Conservation (phyloP, 2,329 filamentous ascomycete species). For the Cercospora sp. region DNA sequence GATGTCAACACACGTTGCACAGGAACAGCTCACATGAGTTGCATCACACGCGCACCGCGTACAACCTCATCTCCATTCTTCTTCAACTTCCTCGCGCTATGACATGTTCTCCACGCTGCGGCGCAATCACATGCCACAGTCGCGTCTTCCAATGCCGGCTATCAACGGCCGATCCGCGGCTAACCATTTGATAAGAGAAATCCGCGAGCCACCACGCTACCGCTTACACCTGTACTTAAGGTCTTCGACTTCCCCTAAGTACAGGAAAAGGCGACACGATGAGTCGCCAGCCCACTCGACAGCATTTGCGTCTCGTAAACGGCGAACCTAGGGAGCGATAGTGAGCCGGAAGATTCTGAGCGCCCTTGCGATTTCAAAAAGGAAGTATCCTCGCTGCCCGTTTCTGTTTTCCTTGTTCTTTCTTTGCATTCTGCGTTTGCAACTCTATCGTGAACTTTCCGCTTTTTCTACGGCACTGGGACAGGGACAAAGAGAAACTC, state of each 20-base stretch:
- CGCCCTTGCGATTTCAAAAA: not conserved
- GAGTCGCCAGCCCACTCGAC: slow-evolving; percentile 6
- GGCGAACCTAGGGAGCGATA: not conserved
- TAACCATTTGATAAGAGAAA: slow-evolving; percentile 14
- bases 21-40: not conserved
- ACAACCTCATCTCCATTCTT: not conserved
- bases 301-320: slow-evolving; percentile 12
- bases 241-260: slow-evolving; percentile 14
- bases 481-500: not conserved
- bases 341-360: slow-evolving; percentile 5
- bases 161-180: slow-evolving; percentile 9
- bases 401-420: slow-evolving; percentile 3
- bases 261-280: slow-evolving; percentile 16
- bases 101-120: not conserved
- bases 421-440: not conserved
- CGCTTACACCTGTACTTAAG: slow-evolving; percentile 25
- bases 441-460: slow-evolving; percentile 2
- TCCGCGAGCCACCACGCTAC: not conserved
- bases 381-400: slow-evolving; percentile 4
- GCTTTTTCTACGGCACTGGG: not conserved
- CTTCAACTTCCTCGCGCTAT: not conserved
- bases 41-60: not conserved
- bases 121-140: slow-evolving; percentile 1
- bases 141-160: slow-evolving; percentile 7
- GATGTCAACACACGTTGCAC: not conserved